Evolutionary conservation across 208 protist species (phyloP).

Genomic region (Blastocrithidia nonstop): DNA sequence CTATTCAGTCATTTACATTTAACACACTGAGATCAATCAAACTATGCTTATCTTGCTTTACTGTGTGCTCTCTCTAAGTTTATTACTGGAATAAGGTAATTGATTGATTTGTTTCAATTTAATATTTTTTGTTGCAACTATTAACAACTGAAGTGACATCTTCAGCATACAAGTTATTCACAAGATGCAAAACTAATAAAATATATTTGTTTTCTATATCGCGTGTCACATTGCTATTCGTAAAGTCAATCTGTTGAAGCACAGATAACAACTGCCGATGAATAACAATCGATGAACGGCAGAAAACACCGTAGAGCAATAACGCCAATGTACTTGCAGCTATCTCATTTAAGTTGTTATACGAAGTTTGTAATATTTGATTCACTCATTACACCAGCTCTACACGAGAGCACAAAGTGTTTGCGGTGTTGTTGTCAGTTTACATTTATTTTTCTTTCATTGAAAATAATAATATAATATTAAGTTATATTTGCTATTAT

Average conservation of each 20-base stretch:
- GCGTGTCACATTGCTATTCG: slow-evolving; percentile 1
- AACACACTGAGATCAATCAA: background rate
- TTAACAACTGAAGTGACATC: background rate
- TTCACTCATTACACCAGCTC: slow-evolving; percentile 50
- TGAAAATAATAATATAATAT: background rate
- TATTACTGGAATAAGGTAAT: background rate
- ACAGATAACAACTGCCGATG: slow-evolving; percentile 6
- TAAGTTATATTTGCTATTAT: background rate
- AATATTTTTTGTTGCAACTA: background rate
- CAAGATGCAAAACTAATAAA: slow-evolving; percentile 31
- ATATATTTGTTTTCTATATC: slow-evolving; percentile 31
- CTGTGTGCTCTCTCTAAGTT: background rate
- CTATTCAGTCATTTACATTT: slow-evolving; percentile 32
- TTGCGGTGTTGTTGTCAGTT: background rate
- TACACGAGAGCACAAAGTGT: slow-evolving; percentile 22
- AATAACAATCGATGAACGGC: background rate
- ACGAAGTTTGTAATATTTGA: slow-evolving; percentile 14
- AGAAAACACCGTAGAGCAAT: slow-evolving; percentile 48
- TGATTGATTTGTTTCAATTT: background rate
- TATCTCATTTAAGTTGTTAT: slow-evolving; percentile 33
- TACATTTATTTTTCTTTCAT: background rate
- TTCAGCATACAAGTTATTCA: slow-evolving; percentile 23
- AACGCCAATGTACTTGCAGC: slow-evolving; percentile 39
- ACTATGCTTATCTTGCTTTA: background rate
- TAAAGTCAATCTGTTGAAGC: slow-evolving; percentile 17